Evolutionary conservation across 192 early-diverging fungal genomes (phyloP), one percentile per base, ranked within the genome.

Genomic region (Cetraspora pellucida): DNA sequence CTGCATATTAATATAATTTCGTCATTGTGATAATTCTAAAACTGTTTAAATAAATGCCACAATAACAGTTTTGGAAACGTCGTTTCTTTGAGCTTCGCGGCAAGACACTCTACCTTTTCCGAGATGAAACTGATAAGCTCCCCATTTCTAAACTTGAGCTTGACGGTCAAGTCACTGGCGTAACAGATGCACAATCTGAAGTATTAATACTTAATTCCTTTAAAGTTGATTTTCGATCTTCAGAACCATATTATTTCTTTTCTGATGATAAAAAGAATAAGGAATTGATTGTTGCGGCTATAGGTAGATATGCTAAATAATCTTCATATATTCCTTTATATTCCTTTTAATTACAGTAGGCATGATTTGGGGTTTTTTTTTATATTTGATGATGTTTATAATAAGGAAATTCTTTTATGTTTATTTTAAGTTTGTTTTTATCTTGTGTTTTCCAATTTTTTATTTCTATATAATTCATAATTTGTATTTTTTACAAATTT

Each of bases 81-180:
- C 85, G 89, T 10, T 90, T 82, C 76, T 90, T 89, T 77, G 77
- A 82, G 44, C 84, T 90, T 77, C 81, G 82, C n/a, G 85, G 84
- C 25, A 81, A 82, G 50, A 81, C 69, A 25, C 49, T 90, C 19
- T 79, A 80, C 0, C 73, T 89, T 16, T 90, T 85, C 75, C 77
- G 84, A 14, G 88, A 88, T 43, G 84, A 85, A 67, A 80, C 75
- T 28, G 80, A 79, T 21, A 81, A 82, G 28, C 66, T 76, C 4
- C 84, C 84, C 8, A 75, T 83, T 25, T 80, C 82, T 52, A 75
- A 81, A 17, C 69, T 87, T 65, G 82, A 79, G 28, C 78, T 87
- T 17, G 81, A 78, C 17, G 80, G 81, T 5, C 59, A 82, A 64
- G 83, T 82, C 28, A 66, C 61, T n/a, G 63, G 77, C 45, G 79